Evolutionary conservation across 176 grass and related monocot genomes (phyloP).

Genomic region (Hsuehochloa calcarea): DNA sequence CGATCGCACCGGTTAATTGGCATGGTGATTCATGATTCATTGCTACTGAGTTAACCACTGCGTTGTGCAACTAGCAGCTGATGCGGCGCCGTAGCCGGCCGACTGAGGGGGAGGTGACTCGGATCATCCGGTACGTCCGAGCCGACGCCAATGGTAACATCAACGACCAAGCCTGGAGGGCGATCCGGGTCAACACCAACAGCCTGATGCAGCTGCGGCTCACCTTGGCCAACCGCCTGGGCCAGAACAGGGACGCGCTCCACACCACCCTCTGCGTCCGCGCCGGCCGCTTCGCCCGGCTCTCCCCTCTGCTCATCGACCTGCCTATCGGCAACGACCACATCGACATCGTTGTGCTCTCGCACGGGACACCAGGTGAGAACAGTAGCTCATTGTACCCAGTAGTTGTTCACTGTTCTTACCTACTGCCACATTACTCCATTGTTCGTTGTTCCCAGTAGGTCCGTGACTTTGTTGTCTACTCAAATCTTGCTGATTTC

Average conservation of each 20-base stretch:
- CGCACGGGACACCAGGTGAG: constrained; percentile 30
- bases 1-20: neutral
- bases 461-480: too few species aligned
- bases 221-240: constrained; percentile 21
- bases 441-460: neutral
- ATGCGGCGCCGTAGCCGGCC: constrained; percentile 1
- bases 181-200: constrained; percentile 32
- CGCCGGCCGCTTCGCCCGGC: neutral
- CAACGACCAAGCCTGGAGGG: constrained; percentile 11
- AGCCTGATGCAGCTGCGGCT: constrained; percentile 30
- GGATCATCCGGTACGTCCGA: constrained; percentile 22
- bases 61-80: neutral
- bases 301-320: constrained; percentile 40
- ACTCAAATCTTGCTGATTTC: too few species aligned
- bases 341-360: constrained; percentile 11
- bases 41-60: too few species aligned
- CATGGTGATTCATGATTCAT: neutral
- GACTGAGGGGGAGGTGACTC: constrained; percentile 23
- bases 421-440: neutral
- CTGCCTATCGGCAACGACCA: constrained; percentile 39
- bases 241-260: constrained; percentile 8
- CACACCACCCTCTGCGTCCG: constrained; percentile 36
- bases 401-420: neutral
- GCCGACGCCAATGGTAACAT: constrained; percentile 10
- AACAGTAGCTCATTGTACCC: neutral